A percentile compares a stretch with the other conserved stretches of the same genome.
Evolutionary conservation across 1,284 basidiomycete genomes (phyloP).

Genomic region (Exobasidium cylindrosporum): DNA sequence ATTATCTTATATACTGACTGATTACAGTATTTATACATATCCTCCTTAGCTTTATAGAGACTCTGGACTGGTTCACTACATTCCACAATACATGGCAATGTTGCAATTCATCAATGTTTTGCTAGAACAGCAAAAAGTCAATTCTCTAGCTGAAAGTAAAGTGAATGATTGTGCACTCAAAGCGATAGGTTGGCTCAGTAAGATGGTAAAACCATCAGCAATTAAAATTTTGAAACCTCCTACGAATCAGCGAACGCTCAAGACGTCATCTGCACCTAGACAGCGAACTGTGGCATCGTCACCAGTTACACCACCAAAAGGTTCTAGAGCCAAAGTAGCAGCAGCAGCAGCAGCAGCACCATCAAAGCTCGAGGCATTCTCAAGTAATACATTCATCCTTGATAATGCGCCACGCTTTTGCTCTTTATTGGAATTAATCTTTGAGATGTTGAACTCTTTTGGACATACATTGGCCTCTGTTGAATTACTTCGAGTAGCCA

Average conservation of each 20-base stretch:
- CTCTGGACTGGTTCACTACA: constrained; percentile 19
- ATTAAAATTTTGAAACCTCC: constrained; percentile 14
- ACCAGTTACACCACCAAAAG: background rate
- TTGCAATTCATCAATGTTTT: background rate
- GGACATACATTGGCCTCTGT: constrained; percentile 28
- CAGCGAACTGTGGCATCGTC: background rate
- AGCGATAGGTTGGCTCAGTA: background rate
- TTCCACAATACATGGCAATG: constrained; percentile 27
- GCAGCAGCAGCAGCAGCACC: background rate
- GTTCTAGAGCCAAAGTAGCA: background rate
- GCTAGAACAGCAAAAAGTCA: background rate
- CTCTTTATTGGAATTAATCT: background rate
- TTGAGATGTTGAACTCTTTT: constrained; percentile 26
- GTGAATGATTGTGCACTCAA: background rate
- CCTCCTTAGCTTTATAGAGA: constrained; percentile 13
- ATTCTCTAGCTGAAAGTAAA: background rate
- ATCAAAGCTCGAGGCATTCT: background rate
- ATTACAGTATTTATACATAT: constrained; percentile 5
- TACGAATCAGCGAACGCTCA: constrained; percentile 17
- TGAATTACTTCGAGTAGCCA: constrained; percentile 29
- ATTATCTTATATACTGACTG: background rate
- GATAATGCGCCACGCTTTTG: constrained; percentile 1
- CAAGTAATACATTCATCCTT: background rate
- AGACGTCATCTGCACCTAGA: background rate
- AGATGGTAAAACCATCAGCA: background rate